Conservation (phyloP, 768 basidiomycete genomes). For the Hericium coralloides region DNA sequence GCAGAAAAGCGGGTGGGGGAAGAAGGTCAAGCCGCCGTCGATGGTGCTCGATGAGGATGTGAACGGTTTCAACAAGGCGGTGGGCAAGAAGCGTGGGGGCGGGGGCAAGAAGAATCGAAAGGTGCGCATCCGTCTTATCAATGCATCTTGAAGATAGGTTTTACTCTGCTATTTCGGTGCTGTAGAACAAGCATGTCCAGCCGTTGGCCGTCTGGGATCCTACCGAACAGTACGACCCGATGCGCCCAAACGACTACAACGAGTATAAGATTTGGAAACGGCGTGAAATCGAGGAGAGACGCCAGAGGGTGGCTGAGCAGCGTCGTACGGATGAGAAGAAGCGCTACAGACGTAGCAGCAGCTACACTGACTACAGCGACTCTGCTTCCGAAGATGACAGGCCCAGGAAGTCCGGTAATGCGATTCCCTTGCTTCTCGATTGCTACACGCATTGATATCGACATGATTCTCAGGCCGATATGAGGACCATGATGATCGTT, state of each 20-base stretch:
- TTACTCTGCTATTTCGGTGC: neutral
- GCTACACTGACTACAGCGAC: constrained; percentile 57
- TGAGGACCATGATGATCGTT: constrained; percentile 38
- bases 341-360: constrained; percentile 34
- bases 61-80: constrained; percentile 62
- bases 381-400: constrained; percentile 58
- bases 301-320: constrained; percentile 38
- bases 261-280: constrained; percentile 80
- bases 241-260: constrained; percentile 81
- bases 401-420: constrained; percentile 59
- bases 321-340: constrained; percentile 47
- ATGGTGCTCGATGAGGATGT: constrained; percentile 88
- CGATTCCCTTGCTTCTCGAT: neutral
- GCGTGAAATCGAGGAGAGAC: constrained; percentile 63
- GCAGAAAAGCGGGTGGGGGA: constrained; percentile 60
- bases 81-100: constrained; percentile 44
- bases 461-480: constrained; percentile 25
- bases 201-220: constrained; percentile 65
- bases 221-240: constrained; percentile 67
- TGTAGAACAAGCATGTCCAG: constrained; percentile 53
- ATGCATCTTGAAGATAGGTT: neutral
- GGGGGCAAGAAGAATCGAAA: constrained; percentile 51
- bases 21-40: constrained; percentile 83
- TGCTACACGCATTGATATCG: constrained; percentile 3
- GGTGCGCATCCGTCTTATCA: constrained; percentile 27